Base-by-base conservation (phyloP, 1,284 basidiomycete genomes). In the Thelephora terrestris region DNA sequence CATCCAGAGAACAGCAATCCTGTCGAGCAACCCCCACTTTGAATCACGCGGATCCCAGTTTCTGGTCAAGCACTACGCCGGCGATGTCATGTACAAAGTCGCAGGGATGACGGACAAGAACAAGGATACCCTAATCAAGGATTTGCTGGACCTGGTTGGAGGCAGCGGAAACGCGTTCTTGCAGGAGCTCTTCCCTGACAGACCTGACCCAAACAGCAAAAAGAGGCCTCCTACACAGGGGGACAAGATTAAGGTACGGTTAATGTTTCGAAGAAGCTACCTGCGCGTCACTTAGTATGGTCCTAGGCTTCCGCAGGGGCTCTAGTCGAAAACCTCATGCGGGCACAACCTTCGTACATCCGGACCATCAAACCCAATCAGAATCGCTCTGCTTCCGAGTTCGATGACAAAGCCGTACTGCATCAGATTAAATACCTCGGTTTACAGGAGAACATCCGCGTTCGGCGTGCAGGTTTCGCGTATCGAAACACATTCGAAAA, bases 91-190 rank as follows among this genome's bases (percentile, higher is more conserved):
- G 80, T 99, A 99, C 73, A 96, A 93, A 55, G 83, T 99, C 7
- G 64, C 85, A 14, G 96, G 96, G 7, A 99, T 99, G 96, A 99
- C 96, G 16, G 96, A 99, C 70, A 99, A 99, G 79, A 99, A 99
- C 75, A 99, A 99, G 75, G 96, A 99, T 60, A 81, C 91, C 5
- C 75, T 99, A 27, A 77, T 93, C 64, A 98, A 98, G 66, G 96
- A 99, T 62, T 74, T 99, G 36, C 73, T 98, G 45, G 93, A 98
- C 60, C 78, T 99, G 43, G 75, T 99, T 50, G 88, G 81, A 32
- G 71, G 74, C 39, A 91, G 87, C 57, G 71, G 77, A 24, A 92
- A 96, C 62, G 67, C 74, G 45, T 97, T 99, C 75, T 63, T 99
- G 53, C 90, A 92, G 59, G 74, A 73, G 0, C 67, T 99, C 20